A percentile compares a stretch with the other conserved stretches of the same genome.
Evolutionary conservation across 176 grass and related monocot species (phyloP).

Genomic region (Luzula sylvatica): DNA sequence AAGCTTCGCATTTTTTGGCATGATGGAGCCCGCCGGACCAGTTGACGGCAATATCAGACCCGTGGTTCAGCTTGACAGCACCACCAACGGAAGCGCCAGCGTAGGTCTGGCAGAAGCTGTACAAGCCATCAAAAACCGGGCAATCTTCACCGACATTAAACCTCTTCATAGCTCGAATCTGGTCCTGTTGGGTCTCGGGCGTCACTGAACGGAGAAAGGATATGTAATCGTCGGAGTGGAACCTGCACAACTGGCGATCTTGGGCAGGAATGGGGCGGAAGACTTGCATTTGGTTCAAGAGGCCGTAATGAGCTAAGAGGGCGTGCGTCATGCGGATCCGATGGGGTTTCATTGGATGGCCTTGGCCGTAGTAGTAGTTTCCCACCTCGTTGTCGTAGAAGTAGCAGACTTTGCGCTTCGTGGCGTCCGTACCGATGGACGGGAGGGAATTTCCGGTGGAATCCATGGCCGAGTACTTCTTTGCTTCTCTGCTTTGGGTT

Average conservation of each 20-base stretch:
- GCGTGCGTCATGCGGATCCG: slow-evolving; percentile 94
- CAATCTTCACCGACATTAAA: slow-evolving; percentile 91
- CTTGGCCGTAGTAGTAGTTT: slow-evolving; percentile 98
- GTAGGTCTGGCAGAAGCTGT: slow-evolving; percentile 85
- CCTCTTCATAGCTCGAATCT: slow-evolving; percentile 44
- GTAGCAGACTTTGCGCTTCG: slow-evolving; percentile 91
- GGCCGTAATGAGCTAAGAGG: slow-evolving; percentile 53
- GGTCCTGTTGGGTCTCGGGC: slow-evolving; percentile 72
- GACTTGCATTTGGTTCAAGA: slow-evolving; percentile 65
- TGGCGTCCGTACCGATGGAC: slow-evolving; percentile 40
- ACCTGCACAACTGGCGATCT: slow-evolving; percentile 65
- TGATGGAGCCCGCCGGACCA: slow-evolving; percentile 81
- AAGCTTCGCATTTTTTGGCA: slow-evolving; percentile 73
- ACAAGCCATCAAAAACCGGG: slow-evolving; percentile 75
- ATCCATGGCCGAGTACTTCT: slow-evolving; percentile 33
- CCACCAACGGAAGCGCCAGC: slow-evolving; percentile 62
- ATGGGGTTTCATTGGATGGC: slow-evolving; percentile 88
- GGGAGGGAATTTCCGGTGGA: slow-evolving; percentile 63
- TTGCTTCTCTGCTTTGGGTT: too few species aligned
- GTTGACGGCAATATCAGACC: slow-evolving; percentile 78
- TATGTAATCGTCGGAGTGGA: slow-evolving; percentile 94
- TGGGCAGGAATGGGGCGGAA: slow-evolving; percentile 43
- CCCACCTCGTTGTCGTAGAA: slow-evolving; percentile 94
- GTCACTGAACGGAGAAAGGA: slow-evolving; percentile 60
- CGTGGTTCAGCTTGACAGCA: slow-evolving; percentile 69